Percentiles rank a stretch among this genome's conserved stretches.
Evolutionary conservation across 2,329 filamentous ascomycete species (phyloP).

Genomic region (Paracoccidioides lutzii): DNA sequence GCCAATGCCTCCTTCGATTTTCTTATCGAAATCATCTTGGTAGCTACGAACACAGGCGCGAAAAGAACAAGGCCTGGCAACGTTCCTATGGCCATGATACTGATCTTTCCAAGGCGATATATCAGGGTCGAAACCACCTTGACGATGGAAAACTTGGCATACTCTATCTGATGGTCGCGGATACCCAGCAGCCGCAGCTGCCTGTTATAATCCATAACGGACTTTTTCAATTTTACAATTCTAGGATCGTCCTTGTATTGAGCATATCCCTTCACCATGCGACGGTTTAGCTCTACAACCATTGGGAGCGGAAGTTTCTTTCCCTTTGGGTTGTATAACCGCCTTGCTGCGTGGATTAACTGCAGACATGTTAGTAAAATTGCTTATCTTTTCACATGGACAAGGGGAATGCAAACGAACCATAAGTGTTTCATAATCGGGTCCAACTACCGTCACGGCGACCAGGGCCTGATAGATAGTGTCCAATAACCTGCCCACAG

Average conservation of each 20-base stretch:
- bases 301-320: constrained; percentile 86
- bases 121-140: constrained; percentile 65
- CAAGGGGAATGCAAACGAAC: constrained; percentile 24
- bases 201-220: constrained; percentile 74
- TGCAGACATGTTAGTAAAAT: constrained; percentile 25
- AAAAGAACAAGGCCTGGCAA: constrained; percentile 81
- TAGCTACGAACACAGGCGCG: constrained; percentile 71
- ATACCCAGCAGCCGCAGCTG: constrained; percentile 75
- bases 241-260: constrained; percentile 84
- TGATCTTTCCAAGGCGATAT: constrained; percentile 67
- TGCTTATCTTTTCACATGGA: not conserved
- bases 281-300: constrained; percentile 85
- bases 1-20: constrained; percentile 77
- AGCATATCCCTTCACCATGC: constrained; percentile 80
- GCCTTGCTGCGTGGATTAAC: constrained; percentile 83
- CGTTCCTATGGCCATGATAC: constrained; percentile 63
- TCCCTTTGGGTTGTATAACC: constrained; percentile 86
- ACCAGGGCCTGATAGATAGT: constrained; percentile 74
- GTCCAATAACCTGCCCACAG: constrained; percentile 73
- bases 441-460: constrained; percentile 79
- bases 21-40: constrained; percentile 66
- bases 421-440: constrained; percentile 94
- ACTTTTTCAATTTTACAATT: constrained; percentile 60
- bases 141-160: constrained; percentile 67
- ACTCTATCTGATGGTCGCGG: constrained; percentile 87